Evolutionary conservation across 495 filamentous ascomycete genomes (phyloP).

Genomic region (Tuber magnatum): DNA sequence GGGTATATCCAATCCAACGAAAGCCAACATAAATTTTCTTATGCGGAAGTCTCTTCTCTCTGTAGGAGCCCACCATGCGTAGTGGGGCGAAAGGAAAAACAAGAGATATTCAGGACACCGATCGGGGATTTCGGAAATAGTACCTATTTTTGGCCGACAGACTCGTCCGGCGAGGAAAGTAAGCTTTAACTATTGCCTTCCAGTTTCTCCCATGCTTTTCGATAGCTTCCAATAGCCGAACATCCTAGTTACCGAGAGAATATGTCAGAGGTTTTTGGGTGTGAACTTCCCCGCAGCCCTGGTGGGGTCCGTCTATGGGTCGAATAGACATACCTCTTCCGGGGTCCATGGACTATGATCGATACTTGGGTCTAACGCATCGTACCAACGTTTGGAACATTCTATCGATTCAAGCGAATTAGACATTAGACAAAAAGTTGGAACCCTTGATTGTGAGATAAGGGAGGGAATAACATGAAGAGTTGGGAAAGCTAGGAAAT

Average conservation of each 20-base stretch:
- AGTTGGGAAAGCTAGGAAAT: conserved; percentile 1
- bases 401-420: conserved; percentile 31
- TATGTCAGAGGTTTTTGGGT: conserved; percentile 14
- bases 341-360: conserved; percentile 44
- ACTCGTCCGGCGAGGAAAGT: conserved; percentile 43
- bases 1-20: not conserved
- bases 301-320: conserved; percentile 2
- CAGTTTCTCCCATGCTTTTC: conserved; percentile 42
- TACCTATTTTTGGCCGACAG: conserved; percentile 42
- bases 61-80: not conserved
- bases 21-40: not conserved
- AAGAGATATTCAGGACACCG: not conserved
- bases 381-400: conserved; percentile 46
- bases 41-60: no score
- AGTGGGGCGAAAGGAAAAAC: not conserved
- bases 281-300: not conserved
- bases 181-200: conserved; percentile 44
- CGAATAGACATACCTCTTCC: conserved; percentile 40
- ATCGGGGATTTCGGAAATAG: conserved; percentile 12
- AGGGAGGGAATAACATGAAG: conserved; percentile 3
- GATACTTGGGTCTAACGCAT: conserved; percentile 44
- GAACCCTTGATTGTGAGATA: conserved; percentile 5
- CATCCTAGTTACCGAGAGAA: conserved; percentile 33
- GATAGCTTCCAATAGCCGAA: conserved; percentile 42
- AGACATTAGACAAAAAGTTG: conserved; percentile 8